phyloP scores from a whole-genome alignment of 2,329 filamentous ascomycete species.

The Trichoderma atrobrunneum region DNA sequence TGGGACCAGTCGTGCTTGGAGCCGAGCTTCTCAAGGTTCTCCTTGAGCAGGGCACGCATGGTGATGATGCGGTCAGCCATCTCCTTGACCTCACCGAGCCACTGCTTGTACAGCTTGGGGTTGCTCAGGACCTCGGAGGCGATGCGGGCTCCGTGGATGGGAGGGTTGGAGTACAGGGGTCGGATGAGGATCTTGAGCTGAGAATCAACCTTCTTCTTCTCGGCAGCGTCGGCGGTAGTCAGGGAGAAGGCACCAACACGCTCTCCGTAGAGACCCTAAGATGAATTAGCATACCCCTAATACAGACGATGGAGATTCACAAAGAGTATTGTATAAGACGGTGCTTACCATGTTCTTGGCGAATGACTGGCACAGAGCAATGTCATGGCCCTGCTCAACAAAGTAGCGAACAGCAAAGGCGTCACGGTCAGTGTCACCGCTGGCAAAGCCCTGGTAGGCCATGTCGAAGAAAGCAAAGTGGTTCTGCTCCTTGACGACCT shows the following conservation, averaged over 20 bases:
- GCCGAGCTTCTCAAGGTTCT: slow-evolving; percentile 90
- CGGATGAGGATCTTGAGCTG: slow-evolving; percentile 98
- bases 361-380: slow-evolving; percentile 88
- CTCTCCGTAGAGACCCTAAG: slow-evolving; percentile 91
- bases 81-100: slow-evolving; percentile 93
- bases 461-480: slow-evolving; percentile 99
- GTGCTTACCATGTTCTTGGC: slow-evolving; percentile 92
- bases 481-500: slow-evolving; percentile 77
- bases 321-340: background rate
- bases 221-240: slow-evolving; percentile 77
- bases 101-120: slow-evolving; percentile 81
- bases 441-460: slow-evolving; percentile 98
- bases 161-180: slow-evolving; percentile 97
- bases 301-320: background rate
- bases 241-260: slow-evolving; percentile 96
- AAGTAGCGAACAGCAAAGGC: slow-evolving; percentile 94
- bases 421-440: slow-evolving; percentile 85
- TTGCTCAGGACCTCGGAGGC: slow-evolving; percentile 90
- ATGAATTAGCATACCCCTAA: background rate
- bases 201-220: slow-evolving; percentile 94
- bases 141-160: slow-evolving; percentile 92
- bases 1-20: slow-evolving; percentile 98
- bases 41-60: slow-evolving; percentile 92
- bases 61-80: slow-evolving; percentile 99
- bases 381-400: slow-evolving; percentile 84